Evolutionary conservation across 225 moss, liverwort and hornwort genomes (phyloP), one percentile per base, ranked within the genome.

Genomic region (Neckera pumila): DNA sequence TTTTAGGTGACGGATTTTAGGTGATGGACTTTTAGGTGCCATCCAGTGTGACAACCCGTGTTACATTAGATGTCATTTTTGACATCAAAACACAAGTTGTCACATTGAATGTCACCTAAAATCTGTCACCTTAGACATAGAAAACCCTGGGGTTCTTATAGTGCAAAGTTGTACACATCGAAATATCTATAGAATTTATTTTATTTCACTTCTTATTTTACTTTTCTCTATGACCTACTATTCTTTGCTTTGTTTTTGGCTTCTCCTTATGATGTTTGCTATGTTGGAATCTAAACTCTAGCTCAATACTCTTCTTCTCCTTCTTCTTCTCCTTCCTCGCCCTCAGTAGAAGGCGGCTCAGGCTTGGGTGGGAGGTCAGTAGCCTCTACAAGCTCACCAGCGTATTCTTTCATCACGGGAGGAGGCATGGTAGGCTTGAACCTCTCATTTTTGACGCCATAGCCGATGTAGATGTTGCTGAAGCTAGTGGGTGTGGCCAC

Each of bases 381-480:
- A 61, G 95, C 97, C 86, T 98, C 97, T 34, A 91, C 89, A 67
- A 97, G 87, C 47, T 93, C 88, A 3, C 87, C 91, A 66, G 76
- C 88, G 40, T 87, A 95, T 62, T 99, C 98, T 77, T 93, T 93
- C 88, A 96, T 94, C 64, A 97, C 86, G 3, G 89, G 90, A 66
- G 97, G 97, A 4, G 98, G 96, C 89, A 99, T 86, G 16, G 96
- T 90, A 22, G 98, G 95, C 56, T 92, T 90, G 79, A 96, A 96
- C 21, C 87, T 82, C 43, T 93, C 92, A 80, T 93, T 95, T 43
- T 99, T 97, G 54, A 98, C 83, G 27, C 97, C 98, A 64, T 95
- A 99, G 26, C 96, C 98, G 9, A 96, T 93, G 36, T 99, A 97
- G 72, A 99, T 91, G 54, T 96, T 99, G 84, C 93, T 96, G 80